Base-by-base conservation (phyloP, 2,329 filamentous ascomycete species). In the Fusarium sp. region DNA sequence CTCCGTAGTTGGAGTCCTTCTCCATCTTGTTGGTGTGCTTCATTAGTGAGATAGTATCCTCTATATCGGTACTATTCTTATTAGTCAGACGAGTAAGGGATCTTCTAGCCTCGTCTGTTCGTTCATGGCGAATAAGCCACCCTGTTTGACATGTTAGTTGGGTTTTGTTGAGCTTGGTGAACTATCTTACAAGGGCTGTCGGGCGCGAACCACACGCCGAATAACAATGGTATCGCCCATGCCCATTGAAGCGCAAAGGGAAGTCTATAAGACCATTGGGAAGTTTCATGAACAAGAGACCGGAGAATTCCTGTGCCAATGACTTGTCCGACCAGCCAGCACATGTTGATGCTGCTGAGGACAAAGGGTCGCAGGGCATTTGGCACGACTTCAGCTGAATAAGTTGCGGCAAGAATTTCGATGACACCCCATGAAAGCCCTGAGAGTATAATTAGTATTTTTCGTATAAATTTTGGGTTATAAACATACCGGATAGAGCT, bases 31-130 rank as follows among this genome's bases (percentile, higher is more conserved):
- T 80, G 10, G 83, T 85, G 47, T 83, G 79, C 11, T 81, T 77
- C 77, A 84, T 83, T 58, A 82, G 74, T 52, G 79, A 78, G 35
- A 84, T 71, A 35, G 86, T 84, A 62, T 87, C 82, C 59, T 87
- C 86, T 11, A 80, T 78, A 38, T 79, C 71, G 29, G 80, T 80
- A 29, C 73, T 62, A 56, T 80, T 73, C 44, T 79, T 63, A 35
- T 79, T 73, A 39, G 58, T 71, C 14, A 84, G 78, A 6, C 81
- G 76, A 29, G 67, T 62, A 3, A 84, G 59, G 3, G 80, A 72
- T 20, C 72, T 73, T 50, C 77, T 75, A 1, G 83, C 83, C 18
- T 78, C 79, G 1, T 78, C 76, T 20, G 76, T 68, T 31, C 77
- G 74, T 15, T 79, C 80, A 39, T 81, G 77, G 9, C 82, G 79